Evolutionary conservation across 192 early-diverging fungal genomes (phyloP), one percentile per base, ranked within the genome.

Genomic region (Phycomyces nitens): DNA sequence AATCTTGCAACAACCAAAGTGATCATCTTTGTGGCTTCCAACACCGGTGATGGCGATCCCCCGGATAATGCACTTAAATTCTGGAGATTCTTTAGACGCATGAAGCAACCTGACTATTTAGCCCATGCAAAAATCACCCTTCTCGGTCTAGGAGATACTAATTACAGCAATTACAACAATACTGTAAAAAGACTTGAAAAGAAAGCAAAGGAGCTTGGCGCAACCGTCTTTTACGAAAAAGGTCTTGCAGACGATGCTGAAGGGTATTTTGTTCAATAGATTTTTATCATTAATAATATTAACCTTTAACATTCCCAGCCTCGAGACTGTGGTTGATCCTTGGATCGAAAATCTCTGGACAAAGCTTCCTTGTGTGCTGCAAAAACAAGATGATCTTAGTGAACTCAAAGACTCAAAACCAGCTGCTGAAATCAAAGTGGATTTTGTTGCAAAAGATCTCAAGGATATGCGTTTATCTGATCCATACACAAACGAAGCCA

Each of bases 11-110:
- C 29, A 39, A 68, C 73, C 29, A 75, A 79, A 29, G 79, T 85
- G 18, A 66, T 91, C 5, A 84, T 98, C 56, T 83, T 95, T 69
- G 88, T 98, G 0, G 81, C 89, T 20, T 94, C 94, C 0, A 96
- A 92, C 7, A 98, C 95, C 0, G 95, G 95, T 8, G 95, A 98
- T 70, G 95, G 95, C 34, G 95, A 98, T 71, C 90, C 93, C 43
- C 95, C 95, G 6, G 95, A 98, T 73, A 98, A 98, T 78, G 82
- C 93, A 0, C 83, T 87, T 11, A 92, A 92, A 69, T 96, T 96
- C 72, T 96, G 89, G 87, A 78, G 93, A 6, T 88, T 82, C 50
- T 68, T 95, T 38, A 83, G 93, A 38, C 84, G 86, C 44, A 79
- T 89, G n/a, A 88, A 86, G 55, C 80, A 85, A 7, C 82, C 82